Conservation (phyloP, 805 yeast species). For the Myxozyma neotropica region DNA sequence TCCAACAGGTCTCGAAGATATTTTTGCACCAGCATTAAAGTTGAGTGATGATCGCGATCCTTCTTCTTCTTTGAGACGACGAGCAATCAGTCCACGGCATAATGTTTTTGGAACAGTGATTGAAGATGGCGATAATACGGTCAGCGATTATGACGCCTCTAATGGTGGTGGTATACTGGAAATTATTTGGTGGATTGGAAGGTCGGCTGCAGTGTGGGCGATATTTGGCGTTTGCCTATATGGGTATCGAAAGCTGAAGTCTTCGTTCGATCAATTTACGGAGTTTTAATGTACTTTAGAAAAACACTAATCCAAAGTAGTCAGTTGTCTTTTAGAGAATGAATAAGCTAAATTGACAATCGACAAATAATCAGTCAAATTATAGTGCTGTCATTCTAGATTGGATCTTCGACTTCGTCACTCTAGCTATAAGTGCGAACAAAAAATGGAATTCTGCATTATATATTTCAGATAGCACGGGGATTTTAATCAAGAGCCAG, state of each 20-base stretch:
- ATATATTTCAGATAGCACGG: too few species aligned
- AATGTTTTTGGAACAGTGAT: constrained; percentile 4
- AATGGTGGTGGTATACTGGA: background rate
- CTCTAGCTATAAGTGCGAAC: too few species aligned
- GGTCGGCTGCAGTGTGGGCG: constrained; percentile 3
- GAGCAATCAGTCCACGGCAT: background rate
- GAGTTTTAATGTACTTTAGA: constrained; percentile 1
- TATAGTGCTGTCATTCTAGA: too few species aligned
- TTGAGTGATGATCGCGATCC: constrained; percentile 9
- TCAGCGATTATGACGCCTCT: background rate
- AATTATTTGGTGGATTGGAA: background rate
- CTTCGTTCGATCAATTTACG: constrained; percentile 4
- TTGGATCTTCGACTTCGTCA: too few species aligned
- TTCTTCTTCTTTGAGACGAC: background rate
- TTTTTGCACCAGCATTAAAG: constrained; percentile 25
- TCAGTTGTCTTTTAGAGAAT: too few species aligned
- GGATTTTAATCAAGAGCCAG: too few species aligned
- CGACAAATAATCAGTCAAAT: too few species aligned
- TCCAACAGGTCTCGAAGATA: constrained; percentile 31
- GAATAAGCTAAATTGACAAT: too few species aligned
- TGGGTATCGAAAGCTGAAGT: constrained; percentile 1
- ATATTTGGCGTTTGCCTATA: constrained; percentile 3
- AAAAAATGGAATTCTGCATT: too few species aligned
- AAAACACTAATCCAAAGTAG: too few species aligned
- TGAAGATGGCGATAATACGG: background rate